Evolutionary conservation across 2,329 filamentous ascomycete species (phyloP).

Genomic region (Camillea tinctor): DNA sequence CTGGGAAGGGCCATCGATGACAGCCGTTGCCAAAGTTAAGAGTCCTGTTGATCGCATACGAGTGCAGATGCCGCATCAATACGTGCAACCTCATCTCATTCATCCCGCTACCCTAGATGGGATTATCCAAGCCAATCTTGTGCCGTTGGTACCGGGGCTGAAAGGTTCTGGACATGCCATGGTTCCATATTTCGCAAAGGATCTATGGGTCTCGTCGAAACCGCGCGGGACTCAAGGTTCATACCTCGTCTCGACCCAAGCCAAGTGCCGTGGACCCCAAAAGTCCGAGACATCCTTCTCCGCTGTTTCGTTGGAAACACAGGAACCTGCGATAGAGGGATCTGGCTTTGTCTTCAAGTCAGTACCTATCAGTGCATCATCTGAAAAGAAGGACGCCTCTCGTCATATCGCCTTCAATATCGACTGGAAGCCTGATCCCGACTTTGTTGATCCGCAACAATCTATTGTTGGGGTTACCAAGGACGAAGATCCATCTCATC

Average conservation of each 20-base stretch:
- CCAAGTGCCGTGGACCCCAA: conserved; percentile 8
- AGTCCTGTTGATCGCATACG: conserved; percentile 7
- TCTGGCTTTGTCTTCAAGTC: conserved; percentile 12
- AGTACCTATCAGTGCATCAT: conserved; percentile 3
- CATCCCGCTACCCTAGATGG: conserved; percentile 19
- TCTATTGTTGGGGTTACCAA: conserved; percentile 7
- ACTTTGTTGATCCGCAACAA: conserved; percentile 2
- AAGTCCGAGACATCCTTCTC: conserved; percentile 14
- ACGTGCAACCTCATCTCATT: conserved; percentile 16
- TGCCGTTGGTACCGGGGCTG: conserved; percentile 7
- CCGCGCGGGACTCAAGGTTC: conserved; percentile 6
- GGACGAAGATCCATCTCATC: conserved; percentile 5
- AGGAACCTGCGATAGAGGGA: conserved; percentile 6
- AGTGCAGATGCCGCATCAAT: conserved; percentile 12
- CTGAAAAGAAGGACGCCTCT: conserved; percentile 1
- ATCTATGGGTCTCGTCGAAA: conserved; percentile 14
- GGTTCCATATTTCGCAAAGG: conserved; percentile 12
- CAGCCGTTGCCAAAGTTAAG: conserved; percentile 5
- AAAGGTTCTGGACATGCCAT: conserved; percentile 4
- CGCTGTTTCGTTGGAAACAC: conserved; percentile 9
- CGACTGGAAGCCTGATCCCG: conserved; percentile 14
- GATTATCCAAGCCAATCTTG: conserved; percentile 15
- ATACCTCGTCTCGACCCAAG: conserved; percentile 7
- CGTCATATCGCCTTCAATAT: conserved; percentile 15
- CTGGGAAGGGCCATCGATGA: neutral